Percentiles rank a stretch among this genome's conserved stretches.
Conservation (phyloP, 1,284 basidiomycete genomes). For the Trichosporon coremiiforme region DNA sequence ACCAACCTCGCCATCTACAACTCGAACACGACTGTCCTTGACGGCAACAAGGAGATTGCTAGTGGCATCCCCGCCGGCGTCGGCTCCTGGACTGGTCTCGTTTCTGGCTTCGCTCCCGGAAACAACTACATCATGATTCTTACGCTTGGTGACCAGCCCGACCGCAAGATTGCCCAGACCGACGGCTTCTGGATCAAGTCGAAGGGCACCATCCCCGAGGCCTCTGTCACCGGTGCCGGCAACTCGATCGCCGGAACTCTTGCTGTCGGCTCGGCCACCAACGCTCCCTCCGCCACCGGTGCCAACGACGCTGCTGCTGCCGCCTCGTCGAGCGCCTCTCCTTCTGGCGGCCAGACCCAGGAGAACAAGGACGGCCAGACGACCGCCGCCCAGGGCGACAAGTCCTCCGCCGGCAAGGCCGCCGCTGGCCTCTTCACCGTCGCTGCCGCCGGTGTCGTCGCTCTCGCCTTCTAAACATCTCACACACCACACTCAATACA, state of each 20-base stretch:
- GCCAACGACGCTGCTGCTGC: conserved; percentile 35
- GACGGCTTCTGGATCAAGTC: conserved; percentile 29
- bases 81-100: conserved; percentile 35
- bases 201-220: conserved; percentile 28
- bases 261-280: conserved; percentile 24
- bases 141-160: conserved; percentile 21
- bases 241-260: conserved; percentile 17
- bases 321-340: conserved; percentile 18
- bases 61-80: conserved; percentile 29
- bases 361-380: conserved; percentile 5
- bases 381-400: conserved; percentile 31
- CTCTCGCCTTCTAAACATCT: conserved; percentile 25
- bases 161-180: conserved; percentile 29
- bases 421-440: conserved; percentile 31
- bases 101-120: conserved; percentile 32
- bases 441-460: conserved; percentile 35
- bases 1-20: conserved; percentile 30
- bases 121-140: conserved; percentile 32
- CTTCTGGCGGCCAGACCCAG: conserved; percentile 25
- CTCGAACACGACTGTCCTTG: conserved; percentile 24
- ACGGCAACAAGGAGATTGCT: conserved; percentile 21
- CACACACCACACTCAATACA: neutral
- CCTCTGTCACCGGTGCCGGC: conserved; percentile 26
- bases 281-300: conserved; percentile 32
- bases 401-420: conserved; percentile 38